Evolutionary conservation across 2,329 filamentous ascomycete species (phyloP).

Genomic region (Fusarium sp.): DNA sequence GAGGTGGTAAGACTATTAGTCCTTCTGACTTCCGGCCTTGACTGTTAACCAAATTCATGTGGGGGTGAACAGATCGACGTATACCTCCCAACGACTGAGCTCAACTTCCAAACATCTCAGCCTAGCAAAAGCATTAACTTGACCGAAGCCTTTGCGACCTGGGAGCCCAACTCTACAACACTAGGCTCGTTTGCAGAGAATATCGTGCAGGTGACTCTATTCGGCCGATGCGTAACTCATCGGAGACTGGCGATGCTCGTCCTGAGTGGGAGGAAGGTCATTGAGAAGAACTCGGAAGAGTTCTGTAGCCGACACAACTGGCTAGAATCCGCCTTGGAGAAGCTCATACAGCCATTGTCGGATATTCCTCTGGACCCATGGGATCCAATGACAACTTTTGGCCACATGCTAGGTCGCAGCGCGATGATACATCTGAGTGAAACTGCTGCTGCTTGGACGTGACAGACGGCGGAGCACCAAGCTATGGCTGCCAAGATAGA

Average conservation of each 20-base stretch:
- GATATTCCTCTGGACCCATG: neutral
- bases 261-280: neutral
- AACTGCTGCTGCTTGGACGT: neutral
- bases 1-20: neutral
- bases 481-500: neutral
- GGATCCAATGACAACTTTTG: neutral
- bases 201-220: neutral
- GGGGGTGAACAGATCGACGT: neutral
- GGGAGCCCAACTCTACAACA: neutral
- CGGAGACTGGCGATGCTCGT: neutral
- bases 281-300: neutral
- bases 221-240: neutral
- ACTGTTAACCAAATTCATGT: neutral
- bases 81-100: neutral
- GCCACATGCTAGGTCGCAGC: neutral
- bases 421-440: neutral
- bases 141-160: neutral
- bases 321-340: neutral
- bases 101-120: neutral
- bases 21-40: neutral
- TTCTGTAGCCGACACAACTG: neutral
- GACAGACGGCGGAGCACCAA: neutral
- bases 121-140: neutral
- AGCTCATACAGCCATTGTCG: neutral
- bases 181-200: neutral